These are phyloP conservation scores for Poa pratensis DNA, from an alignment of 176 grass and related monocot species.

Conservation along the genomic window DNA sequence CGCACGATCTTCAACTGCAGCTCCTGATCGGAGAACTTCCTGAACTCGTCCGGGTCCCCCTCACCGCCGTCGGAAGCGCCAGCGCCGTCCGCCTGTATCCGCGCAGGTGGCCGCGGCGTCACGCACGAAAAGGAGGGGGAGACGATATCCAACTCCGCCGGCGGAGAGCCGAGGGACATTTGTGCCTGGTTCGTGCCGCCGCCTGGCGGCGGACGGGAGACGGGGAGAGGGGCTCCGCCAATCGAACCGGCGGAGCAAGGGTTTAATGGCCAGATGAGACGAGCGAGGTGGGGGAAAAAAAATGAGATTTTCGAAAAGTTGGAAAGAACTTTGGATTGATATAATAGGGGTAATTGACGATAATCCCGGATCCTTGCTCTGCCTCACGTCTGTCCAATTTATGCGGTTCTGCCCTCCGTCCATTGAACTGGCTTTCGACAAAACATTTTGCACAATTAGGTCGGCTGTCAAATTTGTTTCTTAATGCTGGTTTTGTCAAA, in stretches of 20 bases:
- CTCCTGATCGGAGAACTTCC: rapidly evolving
- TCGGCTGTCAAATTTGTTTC: not conserved
- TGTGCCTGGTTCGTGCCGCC: not conserved
- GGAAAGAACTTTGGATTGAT: not conserved
- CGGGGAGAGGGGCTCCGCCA: not conserved
- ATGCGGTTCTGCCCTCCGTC: not conserved
- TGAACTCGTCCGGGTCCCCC: conserved; percentile 1
- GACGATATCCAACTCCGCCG: conserved; percentile 9
- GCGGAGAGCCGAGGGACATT: not conserved
- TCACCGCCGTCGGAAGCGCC: not conserved
- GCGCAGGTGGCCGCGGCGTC: not conserved
- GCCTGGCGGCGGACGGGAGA: conserved; percentile 1
- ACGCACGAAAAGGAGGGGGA: not conserved
- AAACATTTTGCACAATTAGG: not conserved
- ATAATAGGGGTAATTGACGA: not conserved
- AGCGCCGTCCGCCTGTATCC: not conserved
- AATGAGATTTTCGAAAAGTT: not conserved
- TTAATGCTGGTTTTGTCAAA: not conserved
- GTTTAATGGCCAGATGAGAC: conserved; percentile 12
- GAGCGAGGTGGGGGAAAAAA: not conserved
- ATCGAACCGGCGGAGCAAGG: conserved; percentile 23
- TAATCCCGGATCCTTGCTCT: too few species aligned
- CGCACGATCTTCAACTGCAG: not conserved
- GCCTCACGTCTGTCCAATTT: not conserved
- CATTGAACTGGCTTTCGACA: not conserved